Base-by-base conservation (phyloP, 805 yeast genomes). In the Candida maris region DNA sequence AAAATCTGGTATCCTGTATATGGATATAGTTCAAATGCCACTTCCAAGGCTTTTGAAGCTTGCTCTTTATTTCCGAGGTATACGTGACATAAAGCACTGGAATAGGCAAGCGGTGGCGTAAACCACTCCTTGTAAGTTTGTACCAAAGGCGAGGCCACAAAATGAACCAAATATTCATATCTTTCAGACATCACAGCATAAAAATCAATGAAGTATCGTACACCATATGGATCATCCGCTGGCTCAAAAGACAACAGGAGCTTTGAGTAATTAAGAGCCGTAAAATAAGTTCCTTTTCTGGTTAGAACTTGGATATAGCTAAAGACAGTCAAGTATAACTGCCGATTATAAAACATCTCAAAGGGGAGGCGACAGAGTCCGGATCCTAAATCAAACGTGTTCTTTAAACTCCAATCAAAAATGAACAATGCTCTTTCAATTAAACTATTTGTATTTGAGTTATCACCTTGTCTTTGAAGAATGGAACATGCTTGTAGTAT, bases 151-250 rank as follows among this genome's bases (percentile, higher is more conserved):
- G 85, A 75, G 9, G 73, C 62, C 2, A 70, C 70, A 22, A 85
- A 60, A 14, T 76, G 73, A 9, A 79, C 65, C 46, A 87, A 54
- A 57, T 76, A 86, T 39, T 75, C 65, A 51, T 71, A 77, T 42
- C 85, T 85, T 21, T 71, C 79, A 24, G 85, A 67, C 60, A 77
- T 63, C 3, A 85, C 62, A 3, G 91, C 80, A 52, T 84, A 87
- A 52, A 74, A 79, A 55, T 88, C 96, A 47, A 88, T 78, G 56
- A 86, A 84, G 52, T 81, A 81, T 44, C 95, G 70, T 9, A 82
- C 87, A 16, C 95, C 95, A 35, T 81, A 64, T 2, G 95, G 95
- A 63, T 88, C 96, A 38, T 81, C 85, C 2, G 78, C 70, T 1
- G 95, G 95, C 26, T 58, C 60, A 20, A 88, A 62, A 2, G 88